Conservation (phyloP, 176 grass and related monocot genomes). For the maize (Zea mays) region DNA sequence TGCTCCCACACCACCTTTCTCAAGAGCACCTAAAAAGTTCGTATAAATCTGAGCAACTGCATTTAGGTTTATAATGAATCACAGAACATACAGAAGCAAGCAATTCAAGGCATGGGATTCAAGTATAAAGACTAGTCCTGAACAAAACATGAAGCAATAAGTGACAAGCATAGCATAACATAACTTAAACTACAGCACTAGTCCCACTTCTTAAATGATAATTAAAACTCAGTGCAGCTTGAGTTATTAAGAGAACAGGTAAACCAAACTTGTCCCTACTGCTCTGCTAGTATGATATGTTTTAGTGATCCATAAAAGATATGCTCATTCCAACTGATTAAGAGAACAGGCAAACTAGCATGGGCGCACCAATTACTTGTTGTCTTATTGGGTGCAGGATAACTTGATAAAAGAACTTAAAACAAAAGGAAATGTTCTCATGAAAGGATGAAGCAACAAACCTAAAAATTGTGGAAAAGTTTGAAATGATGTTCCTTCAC, state of each 20-base stretch:
- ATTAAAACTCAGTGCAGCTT: conserved; percentile 26
- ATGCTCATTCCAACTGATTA: conserved; percentile 6
- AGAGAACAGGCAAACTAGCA: background rate
- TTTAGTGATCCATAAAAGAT: conserved; percentile 25
- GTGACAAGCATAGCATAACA: conserved; percentile 15
- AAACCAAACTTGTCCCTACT: conserved; percentile 28
- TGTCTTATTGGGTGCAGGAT: conserved; percentile 22
- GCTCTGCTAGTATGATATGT: conserved; percentile 30
- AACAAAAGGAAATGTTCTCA: conserved; percentile 29
- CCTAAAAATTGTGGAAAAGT: conserved; percentile 81
- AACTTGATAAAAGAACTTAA: conserved; percentile 17
- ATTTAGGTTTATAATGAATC: conserved; percentile 26
- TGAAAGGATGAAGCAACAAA: conserved; percentile 41
- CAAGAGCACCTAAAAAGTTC: conserved; percentile 76
- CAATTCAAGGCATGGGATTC: conserved; percentile 35
- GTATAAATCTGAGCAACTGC: conserved; percentile 17
- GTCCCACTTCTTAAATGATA: conserved; percentile 19
- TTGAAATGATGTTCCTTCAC: conserved; percentile 75
- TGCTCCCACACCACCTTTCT: conserved; percentile 99
- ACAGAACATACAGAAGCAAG: conserved; percentile 18
- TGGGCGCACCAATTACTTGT: background rate
- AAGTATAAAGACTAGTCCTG: conserved; percentile 11
- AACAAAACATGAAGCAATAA: conserved; percentile 18
- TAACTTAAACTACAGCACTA: background rate
- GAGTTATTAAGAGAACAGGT: conserved; percentile 20